These are phyloP conservation scores for Jatropha podagrica DNA, from an alignment of 441 rosid genomes.

Conservation along the genomic window DNA sequence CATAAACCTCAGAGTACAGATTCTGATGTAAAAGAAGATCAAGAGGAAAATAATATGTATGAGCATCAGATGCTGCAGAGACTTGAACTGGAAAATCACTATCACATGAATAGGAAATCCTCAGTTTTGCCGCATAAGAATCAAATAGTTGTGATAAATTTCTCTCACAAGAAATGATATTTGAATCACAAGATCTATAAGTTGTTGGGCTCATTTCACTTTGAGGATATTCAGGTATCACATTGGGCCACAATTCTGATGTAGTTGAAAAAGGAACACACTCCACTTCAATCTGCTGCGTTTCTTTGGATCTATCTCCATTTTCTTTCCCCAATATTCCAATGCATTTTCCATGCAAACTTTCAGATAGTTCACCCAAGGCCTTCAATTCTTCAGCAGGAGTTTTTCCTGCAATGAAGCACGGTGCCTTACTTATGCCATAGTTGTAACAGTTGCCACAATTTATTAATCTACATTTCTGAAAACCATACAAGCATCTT, in stretches of 20 bases:
- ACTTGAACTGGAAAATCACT: slow-evolving; percentile 8
- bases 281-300: not conserved
- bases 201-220: not conserved
- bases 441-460: not conserved
- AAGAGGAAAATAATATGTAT: slow-evolving; percentile 12
- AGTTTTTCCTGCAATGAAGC: not conserved
- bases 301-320: not conserved
- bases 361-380: not conserved
- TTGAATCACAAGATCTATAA: not conserved
- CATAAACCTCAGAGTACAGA: slow-evolving; percentile 9
- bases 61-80: slow-evolving; percentile 19
- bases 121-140: slow-evolving; percentile 13
- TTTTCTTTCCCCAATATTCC: not conserved
- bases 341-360: slow-evolving; percentile 1
- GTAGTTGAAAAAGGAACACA: not conserved
- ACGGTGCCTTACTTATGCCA: not conserved
- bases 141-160: not conserved
- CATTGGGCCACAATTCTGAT: not conserved
- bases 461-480: not conserved
- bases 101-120: slow-evolving; percentile 9
- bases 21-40: slow-evolving; percentile 18
- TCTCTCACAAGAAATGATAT: not conserved
- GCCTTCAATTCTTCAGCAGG: slow-evolving; percentile 9
- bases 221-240: not conserved
- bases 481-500: not conserved